Evolutionary conservation across 2,329 filamentous ascomycete species (phyloP), one percentile per base, ranked within the genome.

Genomic region (Colletotrichum phormii): DNA sequence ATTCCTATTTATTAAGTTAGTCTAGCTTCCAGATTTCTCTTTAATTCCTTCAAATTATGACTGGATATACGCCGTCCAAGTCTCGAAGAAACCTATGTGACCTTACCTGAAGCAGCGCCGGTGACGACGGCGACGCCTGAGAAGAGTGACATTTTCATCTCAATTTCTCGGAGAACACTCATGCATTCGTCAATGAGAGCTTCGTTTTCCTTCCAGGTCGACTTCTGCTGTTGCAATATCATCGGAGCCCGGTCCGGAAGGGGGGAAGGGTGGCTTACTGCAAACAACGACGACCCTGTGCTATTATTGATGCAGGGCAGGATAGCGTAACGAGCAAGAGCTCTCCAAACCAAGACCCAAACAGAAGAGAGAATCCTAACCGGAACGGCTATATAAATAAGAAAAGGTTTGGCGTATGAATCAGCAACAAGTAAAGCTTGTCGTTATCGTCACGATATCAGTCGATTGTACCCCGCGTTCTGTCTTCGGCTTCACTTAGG

Each of bases 1-100:
- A 86, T 86, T 18, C 84, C 84, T 85, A 29, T 31, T n/a, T 13
- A 8, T 0, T 4, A 8, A n/a, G 46, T 64, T 15, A 54, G 22
- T 15, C 60, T 11, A 8, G 18, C 9, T 9, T 29, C 26, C 51
- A 8, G 22, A 24, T 22, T 15, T 12, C 22, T 31, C 35, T 46
- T 18, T 7, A 9, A 3, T 4, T 13, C 4, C 5, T 6, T 12
- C 35, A 37, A 18, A 24, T 12, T 15, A 18, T 15, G 13, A 33
- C 24, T 35, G n/a, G 26, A 57, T 8, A 15, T 46, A 24, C 7
- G 15, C 12, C 24, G 35, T 51, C 18, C 8, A 22, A 11, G 18
- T n/a, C 6, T 5, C 18, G 18, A 3, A 31, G 11, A 18, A 7
- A n/a, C 29, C 7, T 0, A 18, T 37, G 35, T 33, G 55, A 60